Conservation (phyloP, 169 alveolate species). For the Plasmodium ovale region DNA sequence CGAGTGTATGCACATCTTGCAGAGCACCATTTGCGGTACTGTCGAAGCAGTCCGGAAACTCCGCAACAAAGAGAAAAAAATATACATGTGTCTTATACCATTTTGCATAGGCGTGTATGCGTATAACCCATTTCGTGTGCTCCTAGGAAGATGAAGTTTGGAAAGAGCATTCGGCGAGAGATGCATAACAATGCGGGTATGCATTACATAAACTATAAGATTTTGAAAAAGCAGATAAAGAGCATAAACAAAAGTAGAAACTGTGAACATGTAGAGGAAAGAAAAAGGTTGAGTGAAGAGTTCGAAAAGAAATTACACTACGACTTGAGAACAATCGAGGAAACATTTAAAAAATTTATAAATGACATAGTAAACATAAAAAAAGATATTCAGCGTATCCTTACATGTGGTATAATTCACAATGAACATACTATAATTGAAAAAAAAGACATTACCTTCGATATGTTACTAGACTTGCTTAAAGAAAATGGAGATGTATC, state of each 20-base stretch:
- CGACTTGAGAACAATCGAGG: constrained; percentile 27
- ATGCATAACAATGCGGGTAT: constrained; percentile 38
- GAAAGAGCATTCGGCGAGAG: constrained; percentile 53
- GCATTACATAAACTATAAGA: constrained; percentile 44
- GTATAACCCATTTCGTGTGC: neutral
- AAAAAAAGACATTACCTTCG: constrained; percentile 25
- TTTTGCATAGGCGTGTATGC: no score
- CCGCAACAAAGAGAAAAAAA: neutral
- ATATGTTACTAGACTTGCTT: constrained; percentile 27
- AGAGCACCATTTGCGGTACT: no score
- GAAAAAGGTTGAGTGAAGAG: constrained; percentile 4
- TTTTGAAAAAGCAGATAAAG: constrained; percentile 20
- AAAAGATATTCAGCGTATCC: constrained; percentile 31
- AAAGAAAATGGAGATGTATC: constrained; percentile 37
- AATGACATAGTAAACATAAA: constrained; percentile 24
- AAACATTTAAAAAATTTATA: constrained; percentile 21
- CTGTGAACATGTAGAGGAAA: neutral
- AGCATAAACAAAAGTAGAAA: constrained; percentile 8
- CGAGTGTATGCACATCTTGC: no score
- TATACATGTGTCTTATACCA: no score
- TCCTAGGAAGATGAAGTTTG: constrained; percentile 37
- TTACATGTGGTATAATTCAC: neutral
- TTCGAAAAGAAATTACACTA: constrained; percentile 17
- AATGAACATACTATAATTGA: constrained; percentile 21
- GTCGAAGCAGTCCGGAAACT: no score